A percentile compares a stretch with the other conserved stretches of the same genome.
Conservation (phyloP, 2,329 filamentous ascomycete genomes). For the Allantophomopsis lycopodina region DNA sequence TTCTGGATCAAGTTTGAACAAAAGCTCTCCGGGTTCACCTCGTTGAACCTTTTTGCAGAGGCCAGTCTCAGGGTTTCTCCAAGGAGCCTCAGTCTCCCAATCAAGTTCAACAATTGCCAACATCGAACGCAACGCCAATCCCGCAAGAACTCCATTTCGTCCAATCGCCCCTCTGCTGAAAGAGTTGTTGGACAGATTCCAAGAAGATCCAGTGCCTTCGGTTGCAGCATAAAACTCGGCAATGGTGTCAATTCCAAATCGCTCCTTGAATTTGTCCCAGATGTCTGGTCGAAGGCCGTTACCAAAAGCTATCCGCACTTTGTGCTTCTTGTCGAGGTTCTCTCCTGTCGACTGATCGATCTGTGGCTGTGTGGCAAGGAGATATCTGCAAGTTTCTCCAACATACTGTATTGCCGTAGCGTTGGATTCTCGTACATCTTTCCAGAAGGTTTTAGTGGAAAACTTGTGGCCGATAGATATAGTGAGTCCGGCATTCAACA, state of each 20-base stretch:
- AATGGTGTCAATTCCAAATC: constrained; percentile 62
- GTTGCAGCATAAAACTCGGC: constrained; percentile 75
- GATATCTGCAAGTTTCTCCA: constrained; percentile 74
- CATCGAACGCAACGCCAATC: constrained; percentile 30
- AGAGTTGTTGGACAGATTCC: constrained; percentile 62
- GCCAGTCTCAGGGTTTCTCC: constrained; percentile 50
- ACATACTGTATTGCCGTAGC: constrained; percentile 79
- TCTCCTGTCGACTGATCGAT: constrained; percentile 49
- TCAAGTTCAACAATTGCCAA: constrained; percentile 27
- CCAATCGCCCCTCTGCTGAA: constrained; percentile 69
- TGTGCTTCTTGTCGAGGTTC: constrained; percentile 58
- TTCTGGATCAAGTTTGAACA: constrained; percentile 41
- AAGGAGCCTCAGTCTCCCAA: not conserved
- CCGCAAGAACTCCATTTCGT: constrained; percentile 49
- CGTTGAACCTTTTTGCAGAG: constrained; percentile 50
- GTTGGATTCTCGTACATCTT: constrained; percentile 53
- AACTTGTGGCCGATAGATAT: constrained; percentile 66
- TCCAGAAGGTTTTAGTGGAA: constrained; percentile 65
- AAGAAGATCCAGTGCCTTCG: constrained; percentile 54
- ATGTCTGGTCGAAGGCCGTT: constrained; percentile 79
- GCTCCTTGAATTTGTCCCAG: constrained; percentile 71
- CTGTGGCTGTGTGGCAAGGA: constrained; percentile 52
- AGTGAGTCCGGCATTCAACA: constrained; percentile 46
- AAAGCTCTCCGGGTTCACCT: constrained; percentile 61
- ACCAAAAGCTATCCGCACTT: constrained; percentile 63